phyloP scores from a whole-genome alignment of 208 protist species.

The Crithidia sp. region DNA sequence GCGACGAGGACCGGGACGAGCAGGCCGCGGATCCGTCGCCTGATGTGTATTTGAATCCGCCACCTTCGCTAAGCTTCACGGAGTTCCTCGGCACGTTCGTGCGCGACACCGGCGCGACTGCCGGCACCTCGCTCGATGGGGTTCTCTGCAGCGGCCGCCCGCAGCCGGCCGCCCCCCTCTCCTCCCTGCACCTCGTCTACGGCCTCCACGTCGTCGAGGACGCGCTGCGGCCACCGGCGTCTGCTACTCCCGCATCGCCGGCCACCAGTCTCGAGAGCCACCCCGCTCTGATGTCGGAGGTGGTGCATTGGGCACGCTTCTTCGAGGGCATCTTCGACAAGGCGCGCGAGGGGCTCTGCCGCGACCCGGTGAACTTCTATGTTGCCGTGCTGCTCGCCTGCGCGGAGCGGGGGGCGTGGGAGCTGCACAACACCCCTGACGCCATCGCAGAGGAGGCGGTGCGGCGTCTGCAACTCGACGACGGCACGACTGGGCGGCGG shows the following conservation, averaged over 20 bases:
- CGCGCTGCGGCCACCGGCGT: constrained; percentile 14
- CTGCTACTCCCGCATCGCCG: background rate
- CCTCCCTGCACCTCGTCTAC: constrained; percentile 44
- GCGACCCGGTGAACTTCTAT: constrained; percentile 45
- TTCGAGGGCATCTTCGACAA: constrained; percentile 48
- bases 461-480: constrained; percentile 17
- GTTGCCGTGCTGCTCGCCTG: constrained; percentile 52
- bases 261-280: constrained; percentile 16
- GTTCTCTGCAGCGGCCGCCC: constrained; percentile 37
- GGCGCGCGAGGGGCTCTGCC: constrained; percentile 40
- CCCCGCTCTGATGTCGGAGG: constrained; percentile 34
- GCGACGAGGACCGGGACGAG: background rate
- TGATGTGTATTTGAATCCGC: constrained; percentile 19
- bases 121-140: constrained; percentile 1
- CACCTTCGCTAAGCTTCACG: constrained; percentile 31
- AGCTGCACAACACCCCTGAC: constrained; percentile 33
- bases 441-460: constrained; percentile 34
- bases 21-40: constrained; percentile 1
- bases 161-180: constrained; percentile 37
- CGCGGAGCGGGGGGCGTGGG: constrained; percentile 28
- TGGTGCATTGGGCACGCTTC: constrained; percentile 50
- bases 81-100: constrained; percentile 31
- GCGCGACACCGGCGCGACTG: background rate
- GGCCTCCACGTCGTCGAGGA: constrained; percentile 42
- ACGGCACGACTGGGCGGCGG: constrained; percentile 26